phyloP scores from a whole-genome alignment of 108 stramenopile species.

The Poteriospumella lacustris region DNA sequence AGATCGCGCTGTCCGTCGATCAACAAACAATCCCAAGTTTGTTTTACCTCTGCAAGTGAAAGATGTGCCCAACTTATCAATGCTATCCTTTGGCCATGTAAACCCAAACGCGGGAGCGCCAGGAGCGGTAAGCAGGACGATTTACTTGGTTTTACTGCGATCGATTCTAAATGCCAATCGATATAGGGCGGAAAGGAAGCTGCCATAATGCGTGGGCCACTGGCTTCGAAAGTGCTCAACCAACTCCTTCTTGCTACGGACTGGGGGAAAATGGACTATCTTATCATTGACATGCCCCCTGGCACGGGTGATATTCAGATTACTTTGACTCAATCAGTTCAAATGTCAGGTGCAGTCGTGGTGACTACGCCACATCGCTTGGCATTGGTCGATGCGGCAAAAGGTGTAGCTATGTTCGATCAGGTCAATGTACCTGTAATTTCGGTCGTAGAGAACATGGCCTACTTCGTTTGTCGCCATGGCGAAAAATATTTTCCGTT shows the following conservation, averaged over 20 bases:
- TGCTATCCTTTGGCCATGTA: slow-evolving; percentile 49
- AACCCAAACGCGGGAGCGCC: slow-evolving; percentile 40
- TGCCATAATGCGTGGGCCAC: slow-evolving; percentile 59
- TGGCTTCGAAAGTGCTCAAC: slow-evolving; percentile 71
- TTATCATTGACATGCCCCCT: slow-evolving; percentile 93
- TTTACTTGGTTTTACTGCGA: not conserved
- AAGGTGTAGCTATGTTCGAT: slow-evolving; percentile 93
- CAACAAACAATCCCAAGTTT: not conserved
- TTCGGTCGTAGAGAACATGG: slow-evolving; percentile 97
- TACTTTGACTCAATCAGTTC: slow-evolving; percentile 84
- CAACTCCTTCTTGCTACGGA: slow-evolving; percentile 90
- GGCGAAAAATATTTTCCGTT: slow-evolving; percentile 49
- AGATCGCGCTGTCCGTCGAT: slow-evolving; percentile 24
- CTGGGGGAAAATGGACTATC: slow-evolving; percentile 95
- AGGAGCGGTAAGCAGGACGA: not conserved
- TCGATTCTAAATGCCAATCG: not conserved
- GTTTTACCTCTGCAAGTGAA: slow-evolving; percentile 12
- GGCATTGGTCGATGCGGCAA: slow-evolving; percentile 81
- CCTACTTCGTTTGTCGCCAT: slow-evolving; percentile 57
- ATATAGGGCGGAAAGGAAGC: slow-evolving; percentile 30
- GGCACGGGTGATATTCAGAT: slow-evolving; percentile 98
- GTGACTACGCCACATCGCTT: slow-evolving; percentile 95
- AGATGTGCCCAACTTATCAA: not conserved
- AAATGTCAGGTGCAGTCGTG: slow-evolving; percentile 88
- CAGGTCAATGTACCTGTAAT: slow-evolving; percentile 80